Base-by-base conservation (phyloP, 139 green algal genomes). In the Micractinium conductrix region DNA sequence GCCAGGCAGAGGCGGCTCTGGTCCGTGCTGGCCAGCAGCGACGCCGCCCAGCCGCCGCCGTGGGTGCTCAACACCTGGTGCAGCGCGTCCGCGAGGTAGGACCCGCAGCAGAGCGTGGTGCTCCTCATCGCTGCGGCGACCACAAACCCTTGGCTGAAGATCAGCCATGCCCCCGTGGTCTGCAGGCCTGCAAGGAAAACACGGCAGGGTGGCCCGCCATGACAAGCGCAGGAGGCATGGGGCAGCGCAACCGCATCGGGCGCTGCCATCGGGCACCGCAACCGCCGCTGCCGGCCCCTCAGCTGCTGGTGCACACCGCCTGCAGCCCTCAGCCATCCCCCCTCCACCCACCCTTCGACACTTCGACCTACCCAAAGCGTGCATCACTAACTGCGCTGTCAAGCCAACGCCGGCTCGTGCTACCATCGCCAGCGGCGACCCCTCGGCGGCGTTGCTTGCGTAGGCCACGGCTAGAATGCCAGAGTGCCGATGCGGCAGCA, bases 121-220 rank as follows among this genome's bases (percentile, higher is more conserved):
- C n/a, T 53, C 42, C 70, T 28, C 1, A 28, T 28, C 0, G 70
- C 55, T 2, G 43, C 70, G 0, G 70, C 70, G 28, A 78, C 70
- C 4, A 53, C 70, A 58, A 78, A 78, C 26, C 70, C 70, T 30
- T 78, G 70, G 28, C 42, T 58, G 7, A 78, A 58, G 22, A 78
- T 33, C 28, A 78, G 70, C 70, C 70, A 78, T 2, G 70, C 42
- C 9, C 70, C 70, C 1, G 70, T 78, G 70, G 70, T 78, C 9
- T 78, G 70, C 28, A 78, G 28, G 42, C 70, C 70, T 78, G 70
- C 70, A 40, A 21, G n/a, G n/a, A n/a, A n/a, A n/a, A n/a, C n/a
- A n/a, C n/a, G n/a, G n/a, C n/a, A n/a, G n/a, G n/a, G n/a, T n/a
- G n/a, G n/a, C n/a, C n/a, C n/a, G n/a, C n/a, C n/a, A n/a, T n/a